Conservation (phyloP, 768 basidiomycete genomes). For the Russula brevipes region DNA sequence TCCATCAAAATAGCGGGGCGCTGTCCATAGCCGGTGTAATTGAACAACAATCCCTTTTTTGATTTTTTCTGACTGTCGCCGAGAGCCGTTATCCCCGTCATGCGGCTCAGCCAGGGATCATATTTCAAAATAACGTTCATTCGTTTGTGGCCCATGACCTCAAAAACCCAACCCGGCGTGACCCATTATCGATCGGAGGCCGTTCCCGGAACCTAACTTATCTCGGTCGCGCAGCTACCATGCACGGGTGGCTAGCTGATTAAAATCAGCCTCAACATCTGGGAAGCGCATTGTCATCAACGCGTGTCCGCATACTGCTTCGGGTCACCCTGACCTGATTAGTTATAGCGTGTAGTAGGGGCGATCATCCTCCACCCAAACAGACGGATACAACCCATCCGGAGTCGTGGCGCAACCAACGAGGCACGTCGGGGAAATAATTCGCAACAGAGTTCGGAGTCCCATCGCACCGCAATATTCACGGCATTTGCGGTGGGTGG, state of each 20-base stretch:
- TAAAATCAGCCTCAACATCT: conserved; percentile 16
- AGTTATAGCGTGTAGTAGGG: conserved; percentile 9
- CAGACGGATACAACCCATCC: not conserved
- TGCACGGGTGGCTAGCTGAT: conserved; percentile 11
- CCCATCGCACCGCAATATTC: conserved; percentile 3
- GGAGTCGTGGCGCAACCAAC: conserved; percentile 13
- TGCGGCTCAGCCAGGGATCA: not conserved
- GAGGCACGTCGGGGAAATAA: conserved; percentile 10
- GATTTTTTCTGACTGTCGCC: not conserved
- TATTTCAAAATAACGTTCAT: conserved; percentile 4
- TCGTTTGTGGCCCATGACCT: conserved; percentile 5
- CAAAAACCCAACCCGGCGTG: not conserved
- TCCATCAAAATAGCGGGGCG: too few relatives aligned
- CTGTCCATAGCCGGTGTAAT: not conserved
- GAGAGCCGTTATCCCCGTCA: conserved; percentile 13
- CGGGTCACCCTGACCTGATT: conserved; percentile 5
- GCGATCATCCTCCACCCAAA: conserved; percentile 9
- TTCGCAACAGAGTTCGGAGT: conserved; percentile 6
- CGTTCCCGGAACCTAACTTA: conserved; percentile 5
- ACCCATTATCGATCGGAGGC: conserved; percentile 17
- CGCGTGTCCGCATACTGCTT: conserved; percentile 4
- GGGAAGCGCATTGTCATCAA: conserved; percentile 12
- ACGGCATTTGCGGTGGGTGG: conserved; percentile 15
- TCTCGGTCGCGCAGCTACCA: conserved; percentile 2
- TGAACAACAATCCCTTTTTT: not conserved